phyloP scores from a whole-genome alignment of 495 filamentous ascomycete species.

The Tuber microsphaerosporum region DNA sequence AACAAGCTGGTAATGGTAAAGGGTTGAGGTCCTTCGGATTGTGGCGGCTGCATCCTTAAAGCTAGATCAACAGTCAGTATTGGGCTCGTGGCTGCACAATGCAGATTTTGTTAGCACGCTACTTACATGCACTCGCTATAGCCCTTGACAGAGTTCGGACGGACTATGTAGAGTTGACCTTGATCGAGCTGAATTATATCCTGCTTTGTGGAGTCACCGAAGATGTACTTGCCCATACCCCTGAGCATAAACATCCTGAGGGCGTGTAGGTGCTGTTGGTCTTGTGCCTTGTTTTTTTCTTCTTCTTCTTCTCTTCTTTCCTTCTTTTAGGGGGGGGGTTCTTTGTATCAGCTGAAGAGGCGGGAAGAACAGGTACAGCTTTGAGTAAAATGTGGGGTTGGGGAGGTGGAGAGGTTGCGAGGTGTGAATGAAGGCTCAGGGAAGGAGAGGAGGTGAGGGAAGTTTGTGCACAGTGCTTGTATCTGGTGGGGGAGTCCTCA shows the following conservation, averaged over 20 bases:
- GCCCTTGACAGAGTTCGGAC: slow-evolving; percentile 88
- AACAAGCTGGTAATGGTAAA: slow-evolving; percentile 94
- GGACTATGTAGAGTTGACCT: slow-evolving; percentile 93
- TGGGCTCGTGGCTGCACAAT: background rate
- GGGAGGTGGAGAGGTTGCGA: background rate
- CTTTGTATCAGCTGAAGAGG: background rate
- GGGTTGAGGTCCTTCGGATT: slow-evolving; percentile 84
- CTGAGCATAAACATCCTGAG: slow-evolving; percentile 63
- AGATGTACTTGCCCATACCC: slow-evolving; percentile 83
- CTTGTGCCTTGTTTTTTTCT: slow-evolving; percentile 15
- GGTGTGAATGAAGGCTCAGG: background rate
- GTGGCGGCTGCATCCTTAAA: slow-evolving; percentile 93
- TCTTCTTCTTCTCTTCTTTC: slow-evolving; percentile 5
- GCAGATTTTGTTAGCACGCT: background rate
- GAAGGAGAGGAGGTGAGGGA: background rate
- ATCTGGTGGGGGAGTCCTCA: slow-evolving; percentile 18
- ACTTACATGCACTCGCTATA: slow-evolving; percentile 81
- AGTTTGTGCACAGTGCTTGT: slow-evolving; percentile 8
- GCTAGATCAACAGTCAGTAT: slow-evolving; percentile 29
- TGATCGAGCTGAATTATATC: slow-evolving; percentile 92
- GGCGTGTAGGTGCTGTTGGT: background rate
- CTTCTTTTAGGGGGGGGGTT: background rate
- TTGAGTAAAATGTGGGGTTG: background rate
- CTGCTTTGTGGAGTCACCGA: slow-evolving; percentile 79
- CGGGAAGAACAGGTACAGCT: background rate